Conservation (phyloP, 371 early-diverging fungal species). For the Scutellospora calospora region DNA sequence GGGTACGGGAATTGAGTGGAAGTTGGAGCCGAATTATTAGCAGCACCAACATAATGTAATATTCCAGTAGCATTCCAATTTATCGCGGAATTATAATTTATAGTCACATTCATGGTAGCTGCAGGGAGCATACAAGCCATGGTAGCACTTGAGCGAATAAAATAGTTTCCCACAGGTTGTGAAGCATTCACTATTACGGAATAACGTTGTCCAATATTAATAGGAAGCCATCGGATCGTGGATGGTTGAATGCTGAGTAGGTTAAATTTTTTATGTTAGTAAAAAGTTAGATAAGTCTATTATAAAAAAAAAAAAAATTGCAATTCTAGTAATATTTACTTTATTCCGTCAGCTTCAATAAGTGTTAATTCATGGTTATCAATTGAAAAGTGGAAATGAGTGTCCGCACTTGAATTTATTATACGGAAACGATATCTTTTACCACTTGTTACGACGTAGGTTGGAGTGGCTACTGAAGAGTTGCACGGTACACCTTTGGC, state of each 20-base stretch:
- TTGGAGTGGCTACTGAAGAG: slow-evolving; percentile 41
- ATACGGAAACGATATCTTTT: slow-evolving; percentile 54
- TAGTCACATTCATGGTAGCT: too few species aligned
- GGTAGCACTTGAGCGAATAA: slow-evolving; percentile 53
- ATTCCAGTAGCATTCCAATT: slow-evolving; percentile 44
- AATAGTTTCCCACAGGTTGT: slow-evolving; percentile 52
- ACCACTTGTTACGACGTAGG: slow-evolving; percentile 67
- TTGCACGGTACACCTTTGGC: neutral
- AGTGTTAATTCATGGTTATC: slow-evolving; percentile 52
- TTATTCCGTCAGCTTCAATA: slow-evolving; percentile 57
- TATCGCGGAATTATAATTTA: neutral
- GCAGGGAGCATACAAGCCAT: slow-evolving; percentile 45
- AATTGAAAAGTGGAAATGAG: slow-evolving; percentile 52
- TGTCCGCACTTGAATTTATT: slow-evolving; percentile 27
- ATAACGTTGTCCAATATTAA: slow-evolving; percentile 55
- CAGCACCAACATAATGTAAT: slow-evolving; percentile 55
- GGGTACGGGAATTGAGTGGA: neutral
- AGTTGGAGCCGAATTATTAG: slow-evolving; percentile 52
- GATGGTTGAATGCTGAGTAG: slow-evolving; percentile 49
- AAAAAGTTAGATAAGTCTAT: too few species aligned
- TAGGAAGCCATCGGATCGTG: slow-evolving; percentile 48
- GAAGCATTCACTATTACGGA: slow-evolving; percentile 54
- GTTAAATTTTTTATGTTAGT: too few species aligned
- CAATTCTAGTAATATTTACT: too few species aligned
- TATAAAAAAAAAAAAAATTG: too few species aligned